phyloP scores from a whole-genome alignment of 2,329 filamentous ascomycete genomes.

The Cordyceps fumosorosea region DNA sequence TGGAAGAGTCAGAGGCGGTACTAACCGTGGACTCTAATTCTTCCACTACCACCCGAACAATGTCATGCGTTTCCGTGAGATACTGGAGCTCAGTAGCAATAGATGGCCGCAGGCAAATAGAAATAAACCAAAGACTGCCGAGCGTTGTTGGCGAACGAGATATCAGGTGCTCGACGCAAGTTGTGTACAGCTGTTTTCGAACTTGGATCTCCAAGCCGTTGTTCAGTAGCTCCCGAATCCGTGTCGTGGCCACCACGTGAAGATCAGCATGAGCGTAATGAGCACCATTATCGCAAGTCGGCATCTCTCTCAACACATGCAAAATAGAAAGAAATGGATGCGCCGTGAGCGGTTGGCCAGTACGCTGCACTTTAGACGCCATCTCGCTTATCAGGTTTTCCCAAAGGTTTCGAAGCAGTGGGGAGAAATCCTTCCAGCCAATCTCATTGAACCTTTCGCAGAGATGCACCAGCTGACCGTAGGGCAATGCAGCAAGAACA shows the following conservation, averaged over 20 bases:
- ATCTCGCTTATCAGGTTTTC: conserved; percentile 47
- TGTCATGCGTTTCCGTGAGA: conserved; percentile 54
- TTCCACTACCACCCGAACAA: conserved; percentile 55
- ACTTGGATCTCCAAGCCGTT: conserved; percentile 47
- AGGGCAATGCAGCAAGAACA: conserved; percentile 43
- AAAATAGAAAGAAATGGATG: conserved; percentile 49
- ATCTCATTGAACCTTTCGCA: conserved; percentile 58
- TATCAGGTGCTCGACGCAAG: conserved; percentile 63
- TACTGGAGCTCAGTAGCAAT: conserved; percentile 45
- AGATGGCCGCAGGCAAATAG: conserved; percentile 39
- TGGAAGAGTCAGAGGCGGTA: background rate
- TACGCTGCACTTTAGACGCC: conserved; percentile 36
- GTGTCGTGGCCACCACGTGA: conserved; percentile 55
- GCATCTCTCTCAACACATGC: conserved; percentile 66
- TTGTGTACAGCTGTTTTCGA: conserved; percentile 55
- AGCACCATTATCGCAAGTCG: conserved; percentile 45
- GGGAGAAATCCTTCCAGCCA: conserved; percentile 42
- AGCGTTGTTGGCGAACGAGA: conserved; percentile 56
- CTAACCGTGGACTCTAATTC: conserved; percentile 53
- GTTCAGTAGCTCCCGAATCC: conserved; percentile 55
- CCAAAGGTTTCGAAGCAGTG: conserved; percentile 55
- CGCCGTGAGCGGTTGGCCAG: conserved; percentile 27
- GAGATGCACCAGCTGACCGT: conserved; percentile 52
- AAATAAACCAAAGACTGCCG: conserved; percentile 65
- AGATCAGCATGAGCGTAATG: conserved; percentile 55